Evolutionary conservation across 352 stramenopile species (phyloP).

Genomic region (Phytophthora pisi): DNA sequence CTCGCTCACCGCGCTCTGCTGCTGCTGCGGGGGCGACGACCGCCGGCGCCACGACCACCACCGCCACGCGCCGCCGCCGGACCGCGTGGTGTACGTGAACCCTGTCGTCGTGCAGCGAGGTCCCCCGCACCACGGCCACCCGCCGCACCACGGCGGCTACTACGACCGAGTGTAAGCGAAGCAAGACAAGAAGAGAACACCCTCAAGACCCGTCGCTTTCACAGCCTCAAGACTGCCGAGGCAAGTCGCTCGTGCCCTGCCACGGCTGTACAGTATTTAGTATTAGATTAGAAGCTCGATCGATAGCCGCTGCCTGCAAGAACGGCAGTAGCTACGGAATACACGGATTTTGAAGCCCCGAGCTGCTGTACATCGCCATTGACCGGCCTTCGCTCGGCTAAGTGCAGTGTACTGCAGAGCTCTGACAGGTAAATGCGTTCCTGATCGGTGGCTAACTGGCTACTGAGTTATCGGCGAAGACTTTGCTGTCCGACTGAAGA

Average conservation of each 20-base stretch:
- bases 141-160: conserved; percentile 21
- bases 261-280: neutral
- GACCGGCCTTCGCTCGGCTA: too few relatives aligned
- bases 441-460: too few relatives aligned
- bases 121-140: conserved; percentile 22
- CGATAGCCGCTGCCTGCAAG: neutral
- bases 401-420: too few relatives aligned
- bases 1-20: conserved; percentile 36
- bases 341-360: neutral
- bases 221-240: neutral
- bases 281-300: neutral
- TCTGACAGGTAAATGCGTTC: too few relatives aligned
- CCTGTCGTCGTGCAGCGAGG: conserved; percentile 39
- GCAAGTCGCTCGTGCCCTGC: neutral
- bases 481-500: too few relatives aligned
- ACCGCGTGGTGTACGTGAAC: conserved; percentile 44
- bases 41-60: conserved; percentile 15
- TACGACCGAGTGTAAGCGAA: conserved; percentile 31
- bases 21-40: conserved; percentile 30
- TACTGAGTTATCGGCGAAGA: too few relatives aligned
- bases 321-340: neutral
- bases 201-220: neutral
- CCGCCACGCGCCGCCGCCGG: conserved; percentile 17
- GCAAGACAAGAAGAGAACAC: neutral
- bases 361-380: neutral